Evolutionary conservation across 768 basidiomycete species (phyloP).

Genomic region (Fomitopsis serialis): DNA sequence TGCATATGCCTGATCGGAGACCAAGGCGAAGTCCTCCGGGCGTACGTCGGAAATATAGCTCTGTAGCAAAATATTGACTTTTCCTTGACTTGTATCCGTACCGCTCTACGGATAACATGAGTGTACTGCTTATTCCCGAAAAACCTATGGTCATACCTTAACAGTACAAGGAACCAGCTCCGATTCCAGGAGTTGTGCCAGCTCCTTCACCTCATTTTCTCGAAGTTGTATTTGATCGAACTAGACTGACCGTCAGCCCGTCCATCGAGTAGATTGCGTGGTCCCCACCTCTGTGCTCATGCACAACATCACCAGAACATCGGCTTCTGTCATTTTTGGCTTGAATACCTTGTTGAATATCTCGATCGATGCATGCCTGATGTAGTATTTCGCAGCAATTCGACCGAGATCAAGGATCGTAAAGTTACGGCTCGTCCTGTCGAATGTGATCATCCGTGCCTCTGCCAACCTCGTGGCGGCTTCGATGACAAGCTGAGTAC

Average conservation of each 20-base stretch:
- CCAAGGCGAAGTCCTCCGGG: conserved; percentile 93
- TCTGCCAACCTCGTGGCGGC: conserved; percentile 66
- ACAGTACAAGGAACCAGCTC: conserved; percentile 70
- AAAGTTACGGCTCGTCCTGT: conserved; percentile 52
- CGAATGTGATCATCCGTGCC: conserved; percentile 79
- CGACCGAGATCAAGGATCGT: conserved; percentile 86
- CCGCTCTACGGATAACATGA: not conserved
- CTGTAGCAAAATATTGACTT: conserved; percentile 95
- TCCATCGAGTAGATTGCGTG: not conserved
- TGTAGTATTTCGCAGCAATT: conserved; percentile 96
- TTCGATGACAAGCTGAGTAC: conserved; percentile 57
- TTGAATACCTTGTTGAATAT: conserved; percentile 78
- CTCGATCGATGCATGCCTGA: conserved; percentile 79
- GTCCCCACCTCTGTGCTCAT: conserved; percentile 79
- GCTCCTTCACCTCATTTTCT: conserved; percentile 82
- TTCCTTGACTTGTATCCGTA: conserved; percentile 51
- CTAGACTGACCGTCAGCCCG: conserved; percentile 30
- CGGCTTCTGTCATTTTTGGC: conserved; percentile 87
- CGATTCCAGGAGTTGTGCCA: conserved; percentile 66
- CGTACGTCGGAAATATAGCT: conserved; percentile 74
- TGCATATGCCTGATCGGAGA: conserved; percentile 91
- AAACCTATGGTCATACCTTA: conserved; percentile 58
- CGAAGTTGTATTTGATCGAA: conserved; percentile 94
- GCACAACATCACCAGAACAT: conserved; percentile 80
- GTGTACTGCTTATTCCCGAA: too few species aligned